A percentile compares a stretch with the other conserved stretches of the same genome.
phyloP scores from a whole-genome alignment of 352 stramenopile species.

The Globisporangium solare region DNA sequence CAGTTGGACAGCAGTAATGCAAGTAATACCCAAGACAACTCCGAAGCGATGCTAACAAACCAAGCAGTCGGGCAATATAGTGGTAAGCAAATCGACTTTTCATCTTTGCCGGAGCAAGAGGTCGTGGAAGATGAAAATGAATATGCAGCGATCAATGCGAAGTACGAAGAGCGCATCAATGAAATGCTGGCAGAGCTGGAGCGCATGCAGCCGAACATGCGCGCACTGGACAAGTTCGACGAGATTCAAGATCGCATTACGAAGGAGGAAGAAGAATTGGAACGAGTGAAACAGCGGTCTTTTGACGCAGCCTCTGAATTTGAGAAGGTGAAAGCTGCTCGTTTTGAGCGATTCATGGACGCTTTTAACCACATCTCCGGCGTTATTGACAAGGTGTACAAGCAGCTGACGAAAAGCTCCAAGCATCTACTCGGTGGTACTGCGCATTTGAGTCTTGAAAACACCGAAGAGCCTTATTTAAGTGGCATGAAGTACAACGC shows the following conservation, averaged over 20 bases:
- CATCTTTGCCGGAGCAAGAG: slow-evolving; percentile 63
- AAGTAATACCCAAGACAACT: slow-evolving; percentile 18
- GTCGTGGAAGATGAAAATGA: slow-evolving; percentile 80
- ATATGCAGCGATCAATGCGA: slow-evolving; percentile 75
- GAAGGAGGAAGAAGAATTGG: slow-evolving; percentile 77
- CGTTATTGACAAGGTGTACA: slow-evolving; percentile 94
- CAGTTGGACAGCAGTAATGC: slow-evolving; percentile 17
- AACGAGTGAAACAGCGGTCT: slow-evolving; percentile 62
- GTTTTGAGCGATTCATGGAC: slow-evolving; percentile 88
- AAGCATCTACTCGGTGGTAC: slow-evolving; percentile 94
- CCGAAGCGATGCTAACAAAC: slow-evolving; percentile 42
- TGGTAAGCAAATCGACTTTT: slow-evolving; percentile 88
- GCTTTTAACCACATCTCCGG: slow-evolving; percentile 93
- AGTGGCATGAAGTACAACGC: slow-evolving; percentile 99
- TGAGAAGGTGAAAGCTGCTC: slow-evolving; percentile 65
- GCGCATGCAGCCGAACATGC: slow-evolving; percentile 97
- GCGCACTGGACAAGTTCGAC: slow-evolving; percentile 85
- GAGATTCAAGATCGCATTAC: slow-evolving; percentile 77
- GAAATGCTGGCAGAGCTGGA: slow-evolving; percentile 85
- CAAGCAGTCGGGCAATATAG: slow-evolving; percentile 38
- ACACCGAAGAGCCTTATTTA: slow-evolving; percentile 95
- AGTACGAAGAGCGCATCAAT: slow-evolving; percentile 65
- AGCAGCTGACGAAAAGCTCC: slow-evolving; percentile 96
- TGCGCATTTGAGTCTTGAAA: slow-evolving; percentile 82
- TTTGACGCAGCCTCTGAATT: slow-evolving; percentile 64